Base-by-base conservation (phyloP, 1,284 basidiomycete species). In the Trichosporon asahii region DNA sequence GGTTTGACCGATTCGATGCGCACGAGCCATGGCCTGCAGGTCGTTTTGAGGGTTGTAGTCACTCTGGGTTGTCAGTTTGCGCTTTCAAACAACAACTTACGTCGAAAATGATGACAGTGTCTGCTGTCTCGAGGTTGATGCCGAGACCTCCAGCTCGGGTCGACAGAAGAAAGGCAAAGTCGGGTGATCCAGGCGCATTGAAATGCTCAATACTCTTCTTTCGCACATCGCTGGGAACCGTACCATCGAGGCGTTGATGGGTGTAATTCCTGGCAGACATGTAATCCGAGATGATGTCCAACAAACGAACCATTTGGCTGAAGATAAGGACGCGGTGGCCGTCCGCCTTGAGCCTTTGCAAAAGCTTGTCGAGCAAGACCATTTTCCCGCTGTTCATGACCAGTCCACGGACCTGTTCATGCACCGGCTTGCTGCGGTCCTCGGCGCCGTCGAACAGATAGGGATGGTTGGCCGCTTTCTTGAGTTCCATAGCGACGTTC, bases 61-160 rank as follows among this genome's bases (percentile, higher is more conserved):
- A 67, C 81, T 79, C 74, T 75, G 61, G 0, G n/a, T 35, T 66
- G 35, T 64, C 31, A 69, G 66, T 18, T 67, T 9, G 1, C 18
- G 29, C 49, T 31, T 15, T 27, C 35, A 23, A 14, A 69, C 67
- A 75, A 74, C 70, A 78, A 79, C 91, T 85, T 82, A 94, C 93
- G 87, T 99, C 96, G 82, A 98, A 99, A 82, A 99, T 98, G 84
- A 99, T 96, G 78, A 99, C 96, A 0, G 96, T 99, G 84, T 99
- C 90, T 12, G 96, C 96, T 44, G 95, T 96, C 85, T 97, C 96
- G 72, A 99, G 86, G 84, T 99, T 99, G 88, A 99, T 99, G 73
- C 97, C 97, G 61, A 99, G 87, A 66, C 97, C 97, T 78, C 97
- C 97, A 46, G 97, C 97, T 73, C 97, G 90, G 15, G 97, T 99